Base-by-base conservation (phyloP, 2,329 filamentous ascomycete genomes). In the Aspergillus bombycis region DNA sequence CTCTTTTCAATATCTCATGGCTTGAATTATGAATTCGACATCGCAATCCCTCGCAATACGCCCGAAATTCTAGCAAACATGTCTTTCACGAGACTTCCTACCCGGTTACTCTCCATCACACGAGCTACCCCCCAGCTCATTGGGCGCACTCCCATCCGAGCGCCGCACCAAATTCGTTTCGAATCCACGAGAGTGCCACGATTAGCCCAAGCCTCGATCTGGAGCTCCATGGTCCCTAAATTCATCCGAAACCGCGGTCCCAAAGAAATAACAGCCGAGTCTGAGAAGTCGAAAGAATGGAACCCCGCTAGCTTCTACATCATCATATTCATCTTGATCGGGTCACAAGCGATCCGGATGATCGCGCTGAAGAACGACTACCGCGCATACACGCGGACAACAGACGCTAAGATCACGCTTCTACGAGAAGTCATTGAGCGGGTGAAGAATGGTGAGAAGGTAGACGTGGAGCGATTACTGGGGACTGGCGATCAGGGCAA, bases 321-420 rank as follows among this genome's bases (percentile, higher is more conserved):
- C 69, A 82, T 89, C 71, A 92, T 94, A 67, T 93, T 93, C 72
- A 82, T 93, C 46, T 85, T 98, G 67, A 94, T 98, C 67, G 96
- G 96, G 4, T 97, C 93, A 65, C 96, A 97, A 84, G 92, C 94
- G 16, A 97, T 99, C 71, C 92, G 97, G 72, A 91, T 95, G 84
- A 90, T 99, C 73, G 85, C 89, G 41, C 77, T 98, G 71, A 90
- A 89, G 71, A 91, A 91, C 70, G 89, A 94, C 57, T 91, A 89
- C 73, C 83, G 85, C 36, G 87, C 89, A 11, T 94, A 91, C 71
- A 87, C 84, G 73, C 88, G 94, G 57, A 88, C 89, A 69, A 89
- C 93, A 6, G 91, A 97, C 70, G 88, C 91, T 8, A 90, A 91
- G 74, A 91, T 99, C 66, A 86, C 84, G 3, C 74, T 93, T 34